Conservation (phyloP, 2,329 filamentous ascomycete species). For the Alternaria viburni region DNA sequence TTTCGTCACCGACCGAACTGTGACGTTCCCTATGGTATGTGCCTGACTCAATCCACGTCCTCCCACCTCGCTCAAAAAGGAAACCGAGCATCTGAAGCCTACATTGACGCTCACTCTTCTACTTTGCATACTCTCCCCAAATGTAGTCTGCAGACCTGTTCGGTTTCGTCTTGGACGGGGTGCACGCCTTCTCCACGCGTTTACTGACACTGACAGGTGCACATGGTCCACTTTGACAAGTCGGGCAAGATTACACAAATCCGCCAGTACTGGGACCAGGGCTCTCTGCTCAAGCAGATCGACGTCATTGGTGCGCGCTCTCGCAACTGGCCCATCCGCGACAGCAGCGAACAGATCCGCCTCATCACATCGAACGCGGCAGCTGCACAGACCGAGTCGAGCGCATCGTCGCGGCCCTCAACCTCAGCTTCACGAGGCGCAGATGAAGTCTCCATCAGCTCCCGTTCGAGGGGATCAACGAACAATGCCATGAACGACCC, state of each 20-base stretch:
- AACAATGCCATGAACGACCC: constrained; percentile 53
- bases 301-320: constrained; percentile 90
- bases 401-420: constrained; percentile 41
- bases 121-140: background rate
- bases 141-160: background rate
- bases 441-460: constrained; percentile 41
- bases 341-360: constrained; percentile 81
- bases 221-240: constrained; percentile 84
- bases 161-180: background rate
- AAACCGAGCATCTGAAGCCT: background rate
- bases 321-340: constrained; percentile 93
- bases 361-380: constrained; percentile 70
- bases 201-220: constrained; percentile 50
- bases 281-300: constrained; percentile 86
- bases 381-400: constrained; percentile 35
- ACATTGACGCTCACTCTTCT: background rate
- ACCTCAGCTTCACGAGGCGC: constrained; percentile 40
- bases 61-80: background rate
- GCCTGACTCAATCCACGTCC: background rate
- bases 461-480: constrained; percentile 49
- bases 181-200: background rate
- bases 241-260: constrained; percentile 83
- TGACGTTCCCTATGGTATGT: constrained; percentile 77
- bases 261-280: constrained; percentile 94
- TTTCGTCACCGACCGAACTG: constrained; percentile 82